phyloP scores from a whole-genome alignment of 1,139 yeast genomes.

The Geotrichum carabidarum region DNA sequence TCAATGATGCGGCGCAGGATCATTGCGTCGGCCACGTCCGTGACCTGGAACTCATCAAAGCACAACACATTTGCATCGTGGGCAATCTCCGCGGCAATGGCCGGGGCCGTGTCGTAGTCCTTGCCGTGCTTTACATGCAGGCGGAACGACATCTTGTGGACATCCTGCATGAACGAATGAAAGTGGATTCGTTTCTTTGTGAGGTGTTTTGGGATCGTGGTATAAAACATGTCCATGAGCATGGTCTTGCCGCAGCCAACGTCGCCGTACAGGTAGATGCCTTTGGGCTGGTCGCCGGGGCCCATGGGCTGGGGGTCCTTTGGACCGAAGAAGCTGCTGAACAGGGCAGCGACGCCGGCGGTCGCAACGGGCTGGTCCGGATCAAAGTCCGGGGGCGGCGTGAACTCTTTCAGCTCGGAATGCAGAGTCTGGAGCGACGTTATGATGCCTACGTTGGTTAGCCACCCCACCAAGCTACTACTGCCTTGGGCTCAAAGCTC shows the following conservation, averaged over 20 bases:
- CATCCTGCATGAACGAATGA: slow-evolving; percentile 93
- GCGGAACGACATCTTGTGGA: slow-evolving; percentile 82
- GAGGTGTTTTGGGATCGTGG: slow-evolving; percentile 70
- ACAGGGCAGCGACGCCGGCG: slow-evolving; percentile 10
- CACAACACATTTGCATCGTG: slow-evolving; percentile 71
- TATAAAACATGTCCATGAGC: slow-evolving; percentile 92
- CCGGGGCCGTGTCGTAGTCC: slow-evolving; percentile 78
- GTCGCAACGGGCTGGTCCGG: slow-evolving; percentile 4
- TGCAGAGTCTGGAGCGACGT: slow-evolving; percentile 30
- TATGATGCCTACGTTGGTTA: slow-evolving; percentile 22
- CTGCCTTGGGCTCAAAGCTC: slow-evolving; percentile 20
- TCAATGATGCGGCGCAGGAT: slow-evolving; percentile 67
- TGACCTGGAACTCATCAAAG: slow-evolving; percentile 87
- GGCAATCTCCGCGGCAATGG: slow-evolving; percentile 79
- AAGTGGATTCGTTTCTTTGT: slow-evolving; percentile 81
- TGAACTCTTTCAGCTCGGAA: slow-evolving; percentile 24
- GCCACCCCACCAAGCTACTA: background rate
- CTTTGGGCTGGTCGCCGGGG: slow-evolving; percentile 49
- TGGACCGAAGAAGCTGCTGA: slow-evolving; percentile 20
- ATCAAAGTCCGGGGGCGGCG: slow-evolving; percentile 24
- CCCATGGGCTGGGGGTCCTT: slow-evolving; percentile 9
- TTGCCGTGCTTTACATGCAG: slow-evolving; percentile 57
- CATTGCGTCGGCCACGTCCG: slow-evolving; percentile 99
- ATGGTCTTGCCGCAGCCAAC: slow-evolving; percentile 98
- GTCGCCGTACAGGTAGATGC: slow-evolving; percentile 90